phyloP scores from a whole-genome alignment of 371 early-diverging fungal species.

The Mucor mucedo region DNA sequence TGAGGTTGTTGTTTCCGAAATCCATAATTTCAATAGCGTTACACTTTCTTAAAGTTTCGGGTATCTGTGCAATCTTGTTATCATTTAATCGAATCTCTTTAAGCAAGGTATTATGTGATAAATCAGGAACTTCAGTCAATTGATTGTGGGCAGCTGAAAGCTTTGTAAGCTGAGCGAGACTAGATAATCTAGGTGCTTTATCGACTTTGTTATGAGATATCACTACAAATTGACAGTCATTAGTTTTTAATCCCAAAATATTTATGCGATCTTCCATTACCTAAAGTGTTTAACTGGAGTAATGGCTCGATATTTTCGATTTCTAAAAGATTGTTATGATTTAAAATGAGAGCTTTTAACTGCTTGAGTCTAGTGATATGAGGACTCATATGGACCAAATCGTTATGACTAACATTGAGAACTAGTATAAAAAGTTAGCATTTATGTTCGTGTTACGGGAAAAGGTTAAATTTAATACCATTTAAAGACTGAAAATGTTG shows the following conservation, averaged over 20 bases:
- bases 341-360: slow-evolving; percentile 84
- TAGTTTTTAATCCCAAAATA: not conserved
- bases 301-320: slow-evolving; percentile 70
- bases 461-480: slow-evolving; percentile 46
- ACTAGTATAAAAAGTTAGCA: slow-evolving; percentile 43
- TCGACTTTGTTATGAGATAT: slow-evolving; percentile 82
- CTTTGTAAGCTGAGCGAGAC: slow-evolving; percentile 68
- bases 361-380: slow-evolving; percentile 60
- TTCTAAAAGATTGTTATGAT: slow-evolving; percentile 71
- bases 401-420: slow-evolving; percentile 78
- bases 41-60: slow-evolving; percentile 63
- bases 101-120: slow-evolving; percentile 58
- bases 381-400: slow-evolving; percentile 65
- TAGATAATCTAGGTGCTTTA: slow-evolving; percentile 59
- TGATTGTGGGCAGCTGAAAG: slow-evolving; percentile 79
- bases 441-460: not conserved
- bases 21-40: slow-evolving; percentile 72
- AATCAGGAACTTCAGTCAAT: slow-evolving; percentile 70
- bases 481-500: slow-evolving; percentile 62
- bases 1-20: slow-evolving; percentile 73
- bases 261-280: slow-evolving; percentile 30
- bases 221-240: slow-evolving; percentile 41
- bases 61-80: slow-evolving; percentile 72
- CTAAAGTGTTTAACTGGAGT: slow-evolving; percentile 72
- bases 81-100: slow-evolving; percentile 82